Conservation (phyloP, 805 yeast genomes). For the Naumovozyma castellii region DNA sequence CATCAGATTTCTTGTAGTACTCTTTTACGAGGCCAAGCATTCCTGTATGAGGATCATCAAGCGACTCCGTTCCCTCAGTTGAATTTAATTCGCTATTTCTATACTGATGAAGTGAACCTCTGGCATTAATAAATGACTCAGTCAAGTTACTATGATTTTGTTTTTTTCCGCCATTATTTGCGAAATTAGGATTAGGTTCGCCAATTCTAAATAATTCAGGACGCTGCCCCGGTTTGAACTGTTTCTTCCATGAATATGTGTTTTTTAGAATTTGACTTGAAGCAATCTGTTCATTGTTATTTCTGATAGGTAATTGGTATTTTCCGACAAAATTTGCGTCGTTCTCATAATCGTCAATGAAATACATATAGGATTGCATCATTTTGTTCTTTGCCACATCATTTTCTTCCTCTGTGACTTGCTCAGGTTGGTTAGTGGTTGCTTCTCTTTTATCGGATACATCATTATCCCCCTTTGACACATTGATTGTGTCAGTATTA, state of each 20-base stretch:
- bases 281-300: conserved; percentile 1
- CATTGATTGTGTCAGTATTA: not conserved
- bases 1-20: conserved; percentile 46
- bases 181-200: not conserved
- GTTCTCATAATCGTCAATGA: conserved; percentile 72
- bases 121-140: not conserved
- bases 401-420: conserved; percentile 2
- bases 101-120: not conserved
- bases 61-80: not conserved
- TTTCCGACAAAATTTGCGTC: conserved; percentile 31
- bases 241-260: conserved; percentile 29
- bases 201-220: conserved; percentile 20
- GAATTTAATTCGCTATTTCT: not conserved
- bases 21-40: conserved; percentile 77
- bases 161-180: not conserved
- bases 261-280: conserved; percentile 6
- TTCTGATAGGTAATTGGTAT: conserved; percentile 21
- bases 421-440: conserved; percentile 2
- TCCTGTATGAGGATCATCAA: conserved; percentile 30
- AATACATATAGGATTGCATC: conserved; percentile 83
- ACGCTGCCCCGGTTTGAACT: conserved; percentile 26
- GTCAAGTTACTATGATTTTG: not conserved
- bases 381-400: conserved; percentile 60
- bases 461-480: conserved; percentile 4
- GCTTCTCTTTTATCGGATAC: conserved; percentile 9